phyloP scores from a whole-genome alignment of 331 rosid species.

The Pyrus hybrid region DNA sequence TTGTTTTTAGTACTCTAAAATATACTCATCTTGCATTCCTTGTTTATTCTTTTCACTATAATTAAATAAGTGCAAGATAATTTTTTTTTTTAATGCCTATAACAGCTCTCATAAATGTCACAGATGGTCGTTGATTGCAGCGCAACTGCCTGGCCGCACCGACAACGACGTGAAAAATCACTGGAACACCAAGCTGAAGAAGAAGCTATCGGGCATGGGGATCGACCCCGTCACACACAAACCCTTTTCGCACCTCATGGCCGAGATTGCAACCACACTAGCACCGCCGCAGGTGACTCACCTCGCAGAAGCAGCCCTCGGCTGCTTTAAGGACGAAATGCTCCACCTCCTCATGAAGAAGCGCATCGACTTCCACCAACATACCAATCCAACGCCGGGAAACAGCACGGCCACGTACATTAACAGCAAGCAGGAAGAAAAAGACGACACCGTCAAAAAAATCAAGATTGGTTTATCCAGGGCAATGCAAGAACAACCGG shows the following conservation, averaged over 20 bases:
- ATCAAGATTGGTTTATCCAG: constrained; percentile 67
- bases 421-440: constrained; percentile 44
- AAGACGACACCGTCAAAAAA: constrained; percentile 44
- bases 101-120: constrained; percentile 4
- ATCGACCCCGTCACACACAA: constrained; percentile 76
- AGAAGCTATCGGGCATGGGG: constrained; percentile 49
- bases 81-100: too few species aligned
- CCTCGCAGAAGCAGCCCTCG: constrained; percentile 70
- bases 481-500: constrained; percentile 67
- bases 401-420: constrained; percentile 29
- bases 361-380: constrained; percentile 66
- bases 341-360: constrained; percentile 68
- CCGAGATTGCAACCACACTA: constrained; percentile 69
- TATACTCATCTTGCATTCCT: background rate
- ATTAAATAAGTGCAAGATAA: background rate
- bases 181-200: constrained; percentile 33
- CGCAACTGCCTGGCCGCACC: constrained; percentile 67
- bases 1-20: background rate
- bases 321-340: constrained; percentile 79
- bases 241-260: constrained; percentile 71
- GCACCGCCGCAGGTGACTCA: constrained; percentile 69
- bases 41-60: too few species aligned
- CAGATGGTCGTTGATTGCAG: constrained; percentile 84
- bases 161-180: constrained; percentile 71
- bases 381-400: constrained; percentile 22